Percentiles rank a stretch among this genome's conserved stretches.
phyloP scores from a whole-genome alignment of 441 rosid genomes.

The Erysimum cheiri region DNA sequence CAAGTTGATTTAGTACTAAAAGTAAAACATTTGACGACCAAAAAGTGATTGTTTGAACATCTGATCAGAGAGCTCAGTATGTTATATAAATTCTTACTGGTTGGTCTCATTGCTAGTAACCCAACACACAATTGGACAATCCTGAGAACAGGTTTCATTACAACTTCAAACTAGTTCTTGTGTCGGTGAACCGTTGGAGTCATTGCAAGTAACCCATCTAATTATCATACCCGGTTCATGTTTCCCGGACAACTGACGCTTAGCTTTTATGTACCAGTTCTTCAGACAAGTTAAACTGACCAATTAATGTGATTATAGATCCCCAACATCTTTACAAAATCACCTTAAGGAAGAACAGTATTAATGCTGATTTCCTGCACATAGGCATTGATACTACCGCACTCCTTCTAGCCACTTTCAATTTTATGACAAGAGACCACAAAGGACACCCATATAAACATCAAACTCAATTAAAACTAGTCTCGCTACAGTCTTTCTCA shows the following conservation, averaged over 20 bases:
- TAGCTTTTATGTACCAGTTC: neutral
- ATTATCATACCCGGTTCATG: conserved; percentile 11
- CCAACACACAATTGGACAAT: neutral
- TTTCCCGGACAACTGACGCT: neutral
- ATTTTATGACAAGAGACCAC: neutral
- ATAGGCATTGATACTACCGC: neutral
- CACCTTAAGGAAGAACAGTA: neutral
- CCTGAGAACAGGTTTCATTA: neutral
- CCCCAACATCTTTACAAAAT: neutral
- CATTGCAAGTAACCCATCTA: neutral
- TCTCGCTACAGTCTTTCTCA: neutral
- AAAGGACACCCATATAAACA: neutral
- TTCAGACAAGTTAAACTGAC: neutral
- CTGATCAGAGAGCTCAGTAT: neutral
- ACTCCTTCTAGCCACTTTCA: neutral
- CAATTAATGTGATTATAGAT: neutral
- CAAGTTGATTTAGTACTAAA: neutral
- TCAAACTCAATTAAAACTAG: neutral
- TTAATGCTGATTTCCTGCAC: neutral
- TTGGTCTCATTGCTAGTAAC: neutral
- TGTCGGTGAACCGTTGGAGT: too few relatives aligned
- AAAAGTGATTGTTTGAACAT: neutral
- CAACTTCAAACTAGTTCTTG: neutral
- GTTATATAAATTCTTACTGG: neutral
- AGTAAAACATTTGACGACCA: neutral